Evolutionary conservation across 2,329 filamentous ascomycete genomes (phyloP).

Genomic region (Teratosphaeria gauchensis): DNA sequence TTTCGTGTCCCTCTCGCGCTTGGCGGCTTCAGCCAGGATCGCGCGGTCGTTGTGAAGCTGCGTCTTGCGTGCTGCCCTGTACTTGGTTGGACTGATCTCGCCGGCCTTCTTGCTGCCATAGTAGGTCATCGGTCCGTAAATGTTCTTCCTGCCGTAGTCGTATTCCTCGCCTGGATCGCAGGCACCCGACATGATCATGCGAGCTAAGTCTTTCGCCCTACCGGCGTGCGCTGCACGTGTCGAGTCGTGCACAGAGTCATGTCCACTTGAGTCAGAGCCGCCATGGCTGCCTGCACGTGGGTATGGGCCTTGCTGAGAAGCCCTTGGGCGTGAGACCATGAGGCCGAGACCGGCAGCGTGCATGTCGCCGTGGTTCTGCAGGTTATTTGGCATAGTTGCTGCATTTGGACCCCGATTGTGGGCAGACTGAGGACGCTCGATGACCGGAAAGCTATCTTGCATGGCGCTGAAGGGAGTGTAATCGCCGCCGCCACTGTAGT

Average conservation of each 20-base stretch:
- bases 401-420: background rate
- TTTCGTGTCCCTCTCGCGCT: conserved; percentile 1
- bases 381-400: background rate
- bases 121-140: background rate
- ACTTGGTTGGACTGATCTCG: background rate
- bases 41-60: background rate
- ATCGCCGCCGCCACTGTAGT: background rate
- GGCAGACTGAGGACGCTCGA: background rate
- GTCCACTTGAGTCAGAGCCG: background rate
- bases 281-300: background rate
- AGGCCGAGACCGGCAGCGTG: background rate
- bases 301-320: background rate
- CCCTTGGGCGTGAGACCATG: background rate
- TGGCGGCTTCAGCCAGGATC: background rate
- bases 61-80: background rate
- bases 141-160: conserved; percentile 1
- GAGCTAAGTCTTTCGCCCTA: background rate
- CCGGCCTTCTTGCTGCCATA: background rate
- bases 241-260: background rate
- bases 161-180: background rate
- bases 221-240: background rate
- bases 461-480: background rate
- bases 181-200: conserved; percentile 1
- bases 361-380: background rate
- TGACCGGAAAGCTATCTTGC: background rate